Base-by-base conservation (phyloP, 768 basidiomycete species). In the Strobilomyces confusus region DNA sequence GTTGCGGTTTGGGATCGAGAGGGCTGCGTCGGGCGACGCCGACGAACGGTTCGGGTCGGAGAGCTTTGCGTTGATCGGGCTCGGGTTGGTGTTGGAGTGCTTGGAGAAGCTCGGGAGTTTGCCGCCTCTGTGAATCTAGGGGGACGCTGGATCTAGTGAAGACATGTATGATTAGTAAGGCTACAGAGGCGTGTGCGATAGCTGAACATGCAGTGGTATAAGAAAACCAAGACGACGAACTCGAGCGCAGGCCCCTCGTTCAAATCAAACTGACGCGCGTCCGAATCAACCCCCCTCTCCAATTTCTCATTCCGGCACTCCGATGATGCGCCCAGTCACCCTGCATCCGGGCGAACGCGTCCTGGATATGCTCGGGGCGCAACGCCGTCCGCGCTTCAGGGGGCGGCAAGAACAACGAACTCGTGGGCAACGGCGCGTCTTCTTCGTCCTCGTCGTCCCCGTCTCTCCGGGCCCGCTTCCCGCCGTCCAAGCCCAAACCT, bases 311-410 rank as follows among this genome's bases (percentile, higher is more conserved):
- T 1, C 92, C 92, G 2, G 89, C 90, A 22, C 86, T 86, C 46
- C 92, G 83, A 37, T 78, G 77, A 61, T 91, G 87, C 3, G 84
- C 77, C 83, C 89, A 89, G 56, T 93, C 86, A 6, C 84, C 78
- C 68, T 95, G 92, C 87, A 95, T 94, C 55, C 91, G 75, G 3
- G 89, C 75, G 66, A 94, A 95, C 0, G 93, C 94, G 67, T 94
- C 92, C 59, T 92, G 87, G 11, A 95, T 92, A 63, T 95, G 93
- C 52, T 91, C 85, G 0, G 92, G 87, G 23, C 81, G 75, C 43
- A 95, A 70, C 0, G 91, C 82, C 4, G 84, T 89, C 52, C 89
- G 74, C 2, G 89, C 86, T 63, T 92, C 89, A 0, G 87, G 83
- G 1, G 93, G 91, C 2, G 86, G 83, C 30, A 93, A 72, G 70